Evolutionary conservation across 176 grass and related monocot species (phyloP), one percentile per base, ranked within the genome.

Genomic region (Avena atlantica): DNA sequence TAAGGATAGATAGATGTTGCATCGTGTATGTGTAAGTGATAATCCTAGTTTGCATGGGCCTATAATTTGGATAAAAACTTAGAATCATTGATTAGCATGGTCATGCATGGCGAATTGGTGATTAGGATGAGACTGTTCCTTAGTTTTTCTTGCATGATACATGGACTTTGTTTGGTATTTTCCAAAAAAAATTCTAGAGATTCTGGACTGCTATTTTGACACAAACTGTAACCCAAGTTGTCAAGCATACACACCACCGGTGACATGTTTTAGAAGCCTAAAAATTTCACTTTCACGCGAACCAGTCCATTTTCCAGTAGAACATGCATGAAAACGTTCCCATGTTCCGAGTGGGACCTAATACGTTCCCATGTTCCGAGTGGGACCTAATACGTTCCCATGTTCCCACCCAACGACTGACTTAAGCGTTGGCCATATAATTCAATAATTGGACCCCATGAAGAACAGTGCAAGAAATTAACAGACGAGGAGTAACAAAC

Each of bases 401-500:
- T n/a, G n/a, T n/a, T n/a, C 40, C 16, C 49, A 69, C 56, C 36
- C 23, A 50, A 86, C 50, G 76, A 45, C 52, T 48, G 58, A 29
- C n/a, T 31, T 68, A 31, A 76, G 14, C n/a, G 12, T 25, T 6
- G 36, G 36, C 5, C 25, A 77, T 12, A 86, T 25, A 75, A 34
- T 34, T 34, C 31, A 34, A 34, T 34, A 34, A 16, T 69, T 81
- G 60, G 50, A 81, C 9, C 65, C 48, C 78, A 70, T 70, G 40
- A 27, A 77, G 49, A 64, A 8, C 14, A 34, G 52, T 31, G 47
- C 47, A 81, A 65, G 21, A 29, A 76, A 73, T 42, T 23, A 53
- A 51, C 27, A 59, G 45, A 12, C 19, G 44, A 64, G 12, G 16
- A 83, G 23, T 72, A 87, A 55, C 64, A 20, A 75, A 87, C 79